Evolutionary conservation across 352 stramenopile genomes (phyloP).

Genomic region (Globisporangium uncinulatum): DNA sequence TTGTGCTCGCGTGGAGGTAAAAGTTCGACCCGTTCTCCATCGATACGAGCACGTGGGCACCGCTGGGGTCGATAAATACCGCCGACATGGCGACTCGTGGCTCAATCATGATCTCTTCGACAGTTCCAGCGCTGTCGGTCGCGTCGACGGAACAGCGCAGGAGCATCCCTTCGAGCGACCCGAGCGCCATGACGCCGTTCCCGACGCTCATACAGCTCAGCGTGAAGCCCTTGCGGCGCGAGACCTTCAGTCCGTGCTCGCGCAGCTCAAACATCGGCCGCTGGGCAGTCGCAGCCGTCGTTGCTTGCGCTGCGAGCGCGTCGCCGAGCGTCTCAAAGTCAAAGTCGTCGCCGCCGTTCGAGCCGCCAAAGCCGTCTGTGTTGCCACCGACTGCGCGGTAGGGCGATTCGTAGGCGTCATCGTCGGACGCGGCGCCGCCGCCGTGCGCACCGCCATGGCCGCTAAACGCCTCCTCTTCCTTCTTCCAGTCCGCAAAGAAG

Average conservation of each 20-base stretch:
- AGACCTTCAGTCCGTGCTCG: constrained; percentile 85
- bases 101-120: constrained; percentile 90
- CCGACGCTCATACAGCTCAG: constrained; percentile 75
- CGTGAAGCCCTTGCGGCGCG: constrained; percentile 79
- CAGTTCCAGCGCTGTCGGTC: constrained; percentile 57
- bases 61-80: constrained; percentile 81
- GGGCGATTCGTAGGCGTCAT: constrained; percentile 33
- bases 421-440: constrained; percentile 7
- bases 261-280: constrained; percentile 82
- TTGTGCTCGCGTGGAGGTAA: constrained; percentile 71
- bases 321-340: constrained; percentile 67
- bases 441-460: constrained; percentile 14
- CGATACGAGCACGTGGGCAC: constrained; percentile 71
- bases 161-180: constrained; percentile 76
- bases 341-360: constrained; percentile 62
- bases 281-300: constrained; percentile 68
- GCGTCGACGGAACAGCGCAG: constrained; percentile 73
- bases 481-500: constrained; percentile 87
- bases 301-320: constrained; percentile 25
- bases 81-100: constrained; percentile 75
- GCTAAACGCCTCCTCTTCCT: constrained; percentile 51
- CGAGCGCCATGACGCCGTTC: constrained; percentile 78
- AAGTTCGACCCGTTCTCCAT: constrained; percentile 89
- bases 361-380: constrained; percentile 17
- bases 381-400: constrained; percentile 14